Percentiles rank a stretch among this genome's conserved stretches.
phyloP scores from a whole-genome alignment of 2,329 filamentous ascomycete species.

The Alternaria ventricosa region DNA sequence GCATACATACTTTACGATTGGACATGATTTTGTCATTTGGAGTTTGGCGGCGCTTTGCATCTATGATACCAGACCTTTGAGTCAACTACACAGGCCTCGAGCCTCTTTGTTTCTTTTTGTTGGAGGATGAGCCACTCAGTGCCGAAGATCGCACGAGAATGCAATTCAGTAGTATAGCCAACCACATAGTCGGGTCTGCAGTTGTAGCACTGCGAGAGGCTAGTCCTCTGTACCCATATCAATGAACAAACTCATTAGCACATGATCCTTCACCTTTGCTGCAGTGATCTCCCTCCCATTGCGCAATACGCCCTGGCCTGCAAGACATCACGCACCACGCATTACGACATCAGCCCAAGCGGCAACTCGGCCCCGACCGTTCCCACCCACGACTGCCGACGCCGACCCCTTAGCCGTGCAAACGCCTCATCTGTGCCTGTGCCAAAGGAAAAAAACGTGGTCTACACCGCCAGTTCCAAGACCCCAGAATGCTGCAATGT shows the following conservation, averaged over 20 bases:
- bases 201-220: conserved; percentile 5
- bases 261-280: background rate
- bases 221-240: conserved; percentile 7
- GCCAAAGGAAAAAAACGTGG: background rate
- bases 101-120: conserved; percentile 26
- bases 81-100: conserved; percentile 41
- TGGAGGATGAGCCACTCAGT: conserved; percentile 2
- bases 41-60: conserved; percentile 34
- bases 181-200: conserved; percentile 8
- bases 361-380: background rate
- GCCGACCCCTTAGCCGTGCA: background rate
- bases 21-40: conserved; percentile 36
- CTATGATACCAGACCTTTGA: conserved; percentile 49
- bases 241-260: conserved; percentile 14
- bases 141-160: conserved; percentile 3
- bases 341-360: background rate
- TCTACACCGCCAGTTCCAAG: conserved; percentile 13
- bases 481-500: conserved; percentile 4
- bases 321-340: background rate
- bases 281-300: conserved; percentile 1
- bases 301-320: background rate
- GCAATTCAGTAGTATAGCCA: conserved; percentile 4
- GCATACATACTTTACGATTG: conserved; percentile 40
- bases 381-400: background rate
- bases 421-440: background rate